Base-by-base conservation (phyloP, 441 rosid species). In the Breynia disticha region DNA sequence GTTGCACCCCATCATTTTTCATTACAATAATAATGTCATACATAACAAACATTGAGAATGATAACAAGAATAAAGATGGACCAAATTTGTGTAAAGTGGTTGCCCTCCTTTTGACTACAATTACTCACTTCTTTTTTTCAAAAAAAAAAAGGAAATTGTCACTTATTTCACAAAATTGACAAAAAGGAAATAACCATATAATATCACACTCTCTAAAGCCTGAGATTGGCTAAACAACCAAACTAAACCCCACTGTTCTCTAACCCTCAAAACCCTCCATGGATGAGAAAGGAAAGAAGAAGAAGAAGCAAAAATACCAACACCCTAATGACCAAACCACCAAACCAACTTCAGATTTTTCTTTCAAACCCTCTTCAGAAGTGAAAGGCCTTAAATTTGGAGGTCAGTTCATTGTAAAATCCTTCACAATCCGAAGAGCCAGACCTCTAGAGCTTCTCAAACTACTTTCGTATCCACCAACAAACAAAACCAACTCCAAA, bases 341-440 rank as follows among this genome's bases (percentile, higher is more conserved):
- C 16, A 75, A 76, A 63, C 55, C 81, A 32, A 20, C 96, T 0
- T 65, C 90, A 9, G 90, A 87, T 55, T 70, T 81, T 50, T 44
- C 96, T 0, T 91, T 91, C 78, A 91, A 83, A 56, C 87, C 89
- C 0, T 52, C 73, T 43, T 67, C 94, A 39, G 95, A 84, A 48
- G 95, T 91, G 0, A 87, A 87, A 57, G 96, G 98, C 11, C 80
- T 91, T 44, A 78, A 77, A 17, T 87, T 87, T 63, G 98, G 95
- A 0, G 90, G 90, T 48, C 98, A 91, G 21, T 78, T 91, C 72
- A 72, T 91, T 6, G 90, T 91, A 11, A 91, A 84, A 72, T 87
- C 98, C n/a, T 91, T 91, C 87, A 83, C 96, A 16, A 78, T 91
- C 78, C 75, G 96, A 0, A 65, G 87, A 39, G 95, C 94, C 37